A percentile compares a stretch with the other conserved stretches of the same genome.
Evolutionary conservation across 345 rosid genomes (phyloP).

Genomic region (Hibiscus syriacus): DNA sequence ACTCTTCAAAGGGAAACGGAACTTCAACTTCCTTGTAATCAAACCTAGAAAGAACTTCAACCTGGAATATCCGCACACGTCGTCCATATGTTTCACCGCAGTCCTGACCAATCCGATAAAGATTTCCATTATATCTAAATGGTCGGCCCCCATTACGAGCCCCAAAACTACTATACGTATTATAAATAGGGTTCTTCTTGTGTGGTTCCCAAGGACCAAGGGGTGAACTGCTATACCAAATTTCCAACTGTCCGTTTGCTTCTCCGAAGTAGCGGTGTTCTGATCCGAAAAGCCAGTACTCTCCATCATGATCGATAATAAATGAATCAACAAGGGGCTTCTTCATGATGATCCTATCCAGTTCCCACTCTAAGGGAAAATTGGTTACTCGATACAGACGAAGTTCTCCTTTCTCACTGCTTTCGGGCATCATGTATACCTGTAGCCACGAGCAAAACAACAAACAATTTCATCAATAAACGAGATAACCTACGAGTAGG

Average conservation of each 20-base stretch:
- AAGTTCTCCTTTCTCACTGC: constrained; percentile 61
- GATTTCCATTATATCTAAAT: constrained; percentile 51
- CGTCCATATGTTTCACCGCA: constrained; percentile 82
- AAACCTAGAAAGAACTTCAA: constrained; percentile 53
- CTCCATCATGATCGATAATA: constrained; percentile 49
- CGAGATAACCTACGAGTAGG: background rate
- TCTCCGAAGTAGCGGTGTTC: constrained; percentile 68
- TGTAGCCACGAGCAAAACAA: constrained; percentile 23
- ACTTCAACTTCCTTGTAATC: constrained; percentile 78
- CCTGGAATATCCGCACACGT: constrained; percentile 50
- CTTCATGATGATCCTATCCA: constrained; percentile 55
- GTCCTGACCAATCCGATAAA: constrained; percentile 96
- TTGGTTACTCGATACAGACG: constrained; percentile 66
- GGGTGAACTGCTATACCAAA: constrained; percentile 82
- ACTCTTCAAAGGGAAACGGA: constrained; percentile 37
- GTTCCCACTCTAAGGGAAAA: constrained; percentile 78
- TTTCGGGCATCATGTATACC: constrained; percentile 97
- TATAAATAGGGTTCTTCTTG: constrained; percentile 80
- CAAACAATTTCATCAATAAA: background rate
- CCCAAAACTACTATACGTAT: constrained; percentile 45
- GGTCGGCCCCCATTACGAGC: constrained; percentile 96
- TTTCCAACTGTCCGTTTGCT: constrained; percentile 73
- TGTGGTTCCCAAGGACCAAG: constrained; percentile 95
- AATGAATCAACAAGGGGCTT: constrained; percentile 70
- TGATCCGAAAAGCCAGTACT: constrained; percentile 81